phyloP scores from a whole-genome alignment of 2,329 filamentous ascomycete genomes.

The Penicillium brasilianum region DNA sequence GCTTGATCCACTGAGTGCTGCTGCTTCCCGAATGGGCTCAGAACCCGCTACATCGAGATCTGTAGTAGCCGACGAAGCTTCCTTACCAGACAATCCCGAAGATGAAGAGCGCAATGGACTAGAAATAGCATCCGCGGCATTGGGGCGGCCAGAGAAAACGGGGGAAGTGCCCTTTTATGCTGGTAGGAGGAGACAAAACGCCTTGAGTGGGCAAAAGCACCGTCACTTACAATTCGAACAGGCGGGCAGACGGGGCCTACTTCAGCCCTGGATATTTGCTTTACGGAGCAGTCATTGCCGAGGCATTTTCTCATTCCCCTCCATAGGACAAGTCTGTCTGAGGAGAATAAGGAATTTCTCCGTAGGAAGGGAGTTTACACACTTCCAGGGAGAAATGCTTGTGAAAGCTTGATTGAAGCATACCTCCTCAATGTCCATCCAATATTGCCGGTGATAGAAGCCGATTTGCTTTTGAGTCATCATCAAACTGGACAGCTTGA shows the following conservation, averaged over 20 bases:
- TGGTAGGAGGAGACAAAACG: constrained; percentile 16
- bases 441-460: constrained; percentile 45
- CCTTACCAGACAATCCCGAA: constrained; percentile 12
- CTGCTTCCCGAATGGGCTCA: not conserved
- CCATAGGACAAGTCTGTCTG: not conserved
- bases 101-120: constrained; percentile 33
- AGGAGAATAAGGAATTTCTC: not conserved
- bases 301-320: not conserved
- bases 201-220: not conserved
- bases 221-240: constrained; percentile 4
- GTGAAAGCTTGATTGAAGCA: not conserved
- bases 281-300: not conserved
- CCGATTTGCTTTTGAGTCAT: constrained; percentile 33
- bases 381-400: not conserved
- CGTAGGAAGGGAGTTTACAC: not conserved
- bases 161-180: constrained; percentile 35
- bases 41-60: not conserved
- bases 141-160: constrained; percentile 23
- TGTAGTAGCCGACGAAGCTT: not conserved
- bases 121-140: constrained; percentile 33
- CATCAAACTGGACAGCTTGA: constrained; percentile 35
- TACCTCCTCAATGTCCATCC: constrained; percentile 44
- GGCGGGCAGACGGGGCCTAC: constrained; percentile 32
- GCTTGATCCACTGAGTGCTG: not conserved
- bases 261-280: constrained; percentile 9